Conservation (phyloP, 306 rosid species). For the Pyrus bretschneideri region DNA sequence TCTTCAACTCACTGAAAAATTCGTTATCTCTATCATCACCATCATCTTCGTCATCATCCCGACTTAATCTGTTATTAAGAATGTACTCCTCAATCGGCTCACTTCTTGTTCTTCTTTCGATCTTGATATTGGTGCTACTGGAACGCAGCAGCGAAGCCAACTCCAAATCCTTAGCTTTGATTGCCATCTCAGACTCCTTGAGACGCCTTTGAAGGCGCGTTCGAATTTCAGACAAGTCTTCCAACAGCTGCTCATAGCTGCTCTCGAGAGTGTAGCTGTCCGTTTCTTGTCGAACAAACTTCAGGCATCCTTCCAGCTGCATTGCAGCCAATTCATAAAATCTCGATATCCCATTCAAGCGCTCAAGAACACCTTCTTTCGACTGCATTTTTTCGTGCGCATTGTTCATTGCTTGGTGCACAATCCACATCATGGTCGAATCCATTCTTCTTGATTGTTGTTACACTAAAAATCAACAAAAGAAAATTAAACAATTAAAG, state of each 20-base stretch:
- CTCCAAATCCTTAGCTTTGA: conserved; percentile 58
- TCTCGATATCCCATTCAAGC: conserved; percentile 71
- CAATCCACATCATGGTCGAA: conserved; percentile 88
- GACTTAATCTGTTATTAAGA: neutral
- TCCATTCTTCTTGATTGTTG: conserved; percentile 4
- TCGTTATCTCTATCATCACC: conserved; percentile 24
- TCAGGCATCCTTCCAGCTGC: conserved; percentile 82
- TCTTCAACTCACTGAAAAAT: conserved; percentile 24
- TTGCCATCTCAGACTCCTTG: conserved; percentile 53
- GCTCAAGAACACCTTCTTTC: conserved; percentile 58
- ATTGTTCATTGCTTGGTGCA: conserved; percentile 69
- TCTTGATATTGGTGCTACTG: conserved; percentile 7
- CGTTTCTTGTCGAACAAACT: conserved; percentile 55
- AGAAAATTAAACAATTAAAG: too few relatives aligned
- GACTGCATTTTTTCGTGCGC: conserved; percentile 70
- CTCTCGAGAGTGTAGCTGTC: conserved; percentile 38
- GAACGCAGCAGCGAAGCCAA: conserved; percentile 28
- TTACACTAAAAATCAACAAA: neutral
- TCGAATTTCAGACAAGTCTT: conserved; percentile 56
- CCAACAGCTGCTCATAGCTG: conserved; percentile 51
- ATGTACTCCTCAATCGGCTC: conserved; percentile 16
- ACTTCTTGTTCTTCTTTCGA: conserved; percentile 14
- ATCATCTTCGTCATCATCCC: conserved; percentile 1
- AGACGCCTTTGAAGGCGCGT: conserved; percentile 67
- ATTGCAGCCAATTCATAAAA: conserved; percentile 81